Conservation (phyloP, 345 rosid genomes). For the Excoecaria cochinchinensis region DNA sequence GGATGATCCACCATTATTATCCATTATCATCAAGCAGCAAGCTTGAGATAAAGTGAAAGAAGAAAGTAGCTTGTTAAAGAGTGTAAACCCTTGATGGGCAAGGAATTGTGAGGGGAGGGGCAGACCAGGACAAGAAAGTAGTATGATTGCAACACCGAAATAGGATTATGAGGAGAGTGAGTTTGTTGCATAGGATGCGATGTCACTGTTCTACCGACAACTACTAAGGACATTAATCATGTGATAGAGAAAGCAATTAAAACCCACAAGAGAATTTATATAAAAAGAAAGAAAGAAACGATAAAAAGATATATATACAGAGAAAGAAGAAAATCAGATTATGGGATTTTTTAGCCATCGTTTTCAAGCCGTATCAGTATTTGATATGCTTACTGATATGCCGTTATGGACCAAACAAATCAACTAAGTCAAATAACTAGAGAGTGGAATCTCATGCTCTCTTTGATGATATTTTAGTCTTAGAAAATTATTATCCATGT, state of each 20-base stretch:
- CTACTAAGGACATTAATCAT: not conserved
- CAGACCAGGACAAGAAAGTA: not conserved
- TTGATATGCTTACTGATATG: not conserved
- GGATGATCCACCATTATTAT: not conserved
- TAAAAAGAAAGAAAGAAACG: not conserved
- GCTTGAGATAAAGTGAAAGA: not conserved
- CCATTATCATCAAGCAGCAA: not conserved
- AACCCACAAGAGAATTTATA: too few relatives aligned
- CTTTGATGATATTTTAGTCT: too few relatives aligned
- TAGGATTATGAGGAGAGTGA: not conserved
- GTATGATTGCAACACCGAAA: not conserved
- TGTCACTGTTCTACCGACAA: constrained; percentile 27
- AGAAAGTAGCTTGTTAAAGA: not conserved
- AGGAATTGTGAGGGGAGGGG: not conserved
- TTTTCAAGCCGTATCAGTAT: not conserved
- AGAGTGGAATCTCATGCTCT: not conserved
- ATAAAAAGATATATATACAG: not conserved
- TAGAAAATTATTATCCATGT: too few relatives aligned
- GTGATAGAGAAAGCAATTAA: not conserved
- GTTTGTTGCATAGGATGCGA: constrained; percentile 21
- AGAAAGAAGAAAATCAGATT: not conserved
- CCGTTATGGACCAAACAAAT: not conserved
- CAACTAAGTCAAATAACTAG: too few relatives aligned
- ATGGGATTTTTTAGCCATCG: not conserved
- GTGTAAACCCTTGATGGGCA: not conserved